Base-by-base conservation (phyloP, 2,329 filamentous ascomycete species). In the Penicillium paneum region DNA sequence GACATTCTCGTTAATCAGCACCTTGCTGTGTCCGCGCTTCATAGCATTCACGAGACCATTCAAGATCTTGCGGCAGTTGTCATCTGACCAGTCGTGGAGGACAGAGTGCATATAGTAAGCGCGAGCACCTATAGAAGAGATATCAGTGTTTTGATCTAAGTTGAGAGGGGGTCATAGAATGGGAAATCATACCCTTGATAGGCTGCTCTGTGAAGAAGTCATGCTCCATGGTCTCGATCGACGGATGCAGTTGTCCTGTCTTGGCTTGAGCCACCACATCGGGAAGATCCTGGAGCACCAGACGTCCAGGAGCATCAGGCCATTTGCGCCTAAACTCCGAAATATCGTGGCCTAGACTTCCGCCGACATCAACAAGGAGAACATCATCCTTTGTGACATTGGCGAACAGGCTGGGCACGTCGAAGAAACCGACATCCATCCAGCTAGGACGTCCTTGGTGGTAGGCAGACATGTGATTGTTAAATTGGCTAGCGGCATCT, bases 211-310 rank as follows among this genome's bases (percentile, higher is more conserved):
- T 76, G 52, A 75, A 74, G 52, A 81, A 81, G 56, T 81, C 75
- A 54, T 81, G 71, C 2, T 62, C 64, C 69, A 79, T 73, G 4
- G 61, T 8, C 55, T 69, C 56, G 28, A 73, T 64, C 12, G 58
- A 41, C 26, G 52, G 8, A 45, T 57, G 28, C 3, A 63, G 40
- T 2, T 52, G 26, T n/a, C 57, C 45, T 38, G 40, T 26, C 21
- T 60, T 57, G 15, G 64, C 62, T 17, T 69, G 55, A 40, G 63
- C 57, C 46, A 70, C 49, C 17, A 81, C 75, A 3, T 69, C 63
- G 0, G 74, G 71, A 6, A 78, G 66, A 56, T 83, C 81, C 58
- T 83, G 79, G 0, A 83, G 66, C 0, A 83, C 63, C 2, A 82
- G 62, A 4, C 71, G 67, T 1, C 79, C 79, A 0, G 74, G 71